Evolutionary conservation across 2,329 filamentous ascomycete genomes (phyloP), one percentile per base, ranked within the genome.

Genomic region (Fusarium brachygibbosum): DNA sequence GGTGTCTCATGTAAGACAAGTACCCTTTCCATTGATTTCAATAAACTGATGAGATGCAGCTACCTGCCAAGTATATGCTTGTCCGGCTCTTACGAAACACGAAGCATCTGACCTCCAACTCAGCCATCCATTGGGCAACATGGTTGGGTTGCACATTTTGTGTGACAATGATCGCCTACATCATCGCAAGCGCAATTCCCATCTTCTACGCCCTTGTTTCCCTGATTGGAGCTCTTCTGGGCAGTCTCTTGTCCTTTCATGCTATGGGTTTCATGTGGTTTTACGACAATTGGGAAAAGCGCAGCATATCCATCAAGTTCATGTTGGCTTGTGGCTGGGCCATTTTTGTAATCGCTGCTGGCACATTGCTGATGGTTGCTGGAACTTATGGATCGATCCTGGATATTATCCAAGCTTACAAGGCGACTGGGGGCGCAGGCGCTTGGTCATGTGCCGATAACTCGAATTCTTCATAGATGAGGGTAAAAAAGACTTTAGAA

Each of bases 381-480:
- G 83, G 82, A 5, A 83, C 82, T 0, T 84, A 83, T 51, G 82
- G 82, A 1, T 82, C 81, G 1, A 71, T 84, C 11, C 72, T 81
- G 13, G 74, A 71, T 21, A 72, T 73, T 21, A 77, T 74, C 13
- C 72, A 79, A 4, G 72, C 74, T 6, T 82, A 83, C 54, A 72
- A 74, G 37, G 64, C 62, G n/a, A 74, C 73, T 13, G 79, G 77
- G 1, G 80, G 80, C 0, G 78, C 80, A 6, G 68, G 71, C 0
- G 80, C 80, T 0, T 83, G 80, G 76, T 80, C 81, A 0, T 84
- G 81, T 58, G 78, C 77, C 1, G 81, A 84, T 42, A 83, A 83
- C 71, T 83, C 81, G 3, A 75, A 77, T 54, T 77, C 76, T 3
- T 41, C 54, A 4, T 56, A 29, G 38, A n/a, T 19, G 11, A 8